Evolutionary conservation across 208 protist species (phyloP).

Genomic region (Wallacemonas sp.): DNA sequence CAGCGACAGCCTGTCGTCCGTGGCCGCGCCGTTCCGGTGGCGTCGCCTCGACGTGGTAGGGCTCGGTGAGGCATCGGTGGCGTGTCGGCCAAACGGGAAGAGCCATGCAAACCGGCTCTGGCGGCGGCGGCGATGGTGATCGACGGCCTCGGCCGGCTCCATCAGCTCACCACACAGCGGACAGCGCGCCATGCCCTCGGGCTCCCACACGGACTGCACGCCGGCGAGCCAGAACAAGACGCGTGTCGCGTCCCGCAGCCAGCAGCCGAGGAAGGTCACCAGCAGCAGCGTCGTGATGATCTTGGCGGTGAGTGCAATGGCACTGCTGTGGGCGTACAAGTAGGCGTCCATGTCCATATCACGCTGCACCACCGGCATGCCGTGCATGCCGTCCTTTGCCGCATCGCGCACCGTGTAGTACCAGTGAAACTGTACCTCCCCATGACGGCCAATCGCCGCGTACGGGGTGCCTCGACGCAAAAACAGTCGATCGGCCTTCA

Average conservation of each 20-base stretch:
- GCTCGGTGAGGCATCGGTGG: no score
- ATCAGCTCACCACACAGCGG: constrained; percentile 61
- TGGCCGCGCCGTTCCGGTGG: no score
- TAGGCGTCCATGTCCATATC: constrained; percentile 29
- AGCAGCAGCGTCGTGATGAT: constrained; percentile 27
- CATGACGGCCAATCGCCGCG: constrained; percentile 25
- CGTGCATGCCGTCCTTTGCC: constrained; percentile 19
- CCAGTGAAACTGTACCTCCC: constrained; percentile 40
- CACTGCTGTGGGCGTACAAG: constrained; percentile 30
- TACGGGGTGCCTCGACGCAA: constrained; percentile 44
- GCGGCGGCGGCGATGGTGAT: constrained; percentile 16
- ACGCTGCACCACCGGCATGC: constrained; percentile 8
- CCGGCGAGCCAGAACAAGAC: constrained; percentile 48
- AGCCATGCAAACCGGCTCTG: constrained; percentile 15
- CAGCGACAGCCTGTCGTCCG: no score
- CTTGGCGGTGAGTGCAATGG: constrained; percentile 8
- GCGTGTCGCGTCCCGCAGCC: constrained; percentile 26
- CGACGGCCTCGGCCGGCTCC: constrained; percentile 22
- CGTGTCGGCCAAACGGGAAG: constrained; percentile 1
- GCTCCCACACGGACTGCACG: constrained; percentile 51
- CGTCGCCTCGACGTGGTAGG: no score
- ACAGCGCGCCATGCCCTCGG: constrained; percentile 54
- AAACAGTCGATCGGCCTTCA: constrained; percentile 9
- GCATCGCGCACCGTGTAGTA: constrained; percentile 31
- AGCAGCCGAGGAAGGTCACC: constrained; percentile 17